Evolutionary conservation across 139 green algal genomes (phyloP).

Genomic region (Trebouxia sp.): DNA sequence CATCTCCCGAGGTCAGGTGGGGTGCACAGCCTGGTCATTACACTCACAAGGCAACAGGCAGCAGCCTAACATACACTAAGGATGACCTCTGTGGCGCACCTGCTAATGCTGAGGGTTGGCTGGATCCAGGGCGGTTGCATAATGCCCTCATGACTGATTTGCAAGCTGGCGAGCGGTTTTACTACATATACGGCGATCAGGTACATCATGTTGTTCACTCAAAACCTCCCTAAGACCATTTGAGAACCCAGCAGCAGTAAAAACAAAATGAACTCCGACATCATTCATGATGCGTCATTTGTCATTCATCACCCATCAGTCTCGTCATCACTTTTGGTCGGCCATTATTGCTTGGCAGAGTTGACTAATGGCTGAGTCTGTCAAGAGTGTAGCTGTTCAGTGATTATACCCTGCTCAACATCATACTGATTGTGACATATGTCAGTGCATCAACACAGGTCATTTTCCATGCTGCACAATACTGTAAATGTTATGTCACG

Average conservation of each 20-base stretch:
- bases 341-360: background rate
- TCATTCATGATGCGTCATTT: background rate
- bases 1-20: conserved; percentile 43
- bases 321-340: background rate
- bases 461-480: too few species aligned
- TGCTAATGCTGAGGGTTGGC: conserved; percentile 57
- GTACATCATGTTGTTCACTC: conserved; percentile 17
- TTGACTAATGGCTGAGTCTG: background rate
- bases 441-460: too few species aligned
- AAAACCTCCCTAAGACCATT: background rate
- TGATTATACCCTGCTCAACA: too few species aligned
- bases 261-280: background rate
- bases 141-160: conserved; percentile 56
- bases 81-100: conserved; percentile 25
- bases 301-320: background rate
- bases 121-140: conserved; percentile 65
- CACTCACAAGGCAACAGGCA: conserved; percentile 7
- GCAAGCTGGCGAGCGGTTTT: conserved; percentile 52
- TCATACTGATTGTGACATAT: too few species aligned
- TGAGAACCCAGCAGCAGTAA: background rate
- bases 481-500: too few species aligned
- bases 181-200: conserved; percentile 67
- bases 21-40: conserved; percentile 41
- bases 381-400: background rate
- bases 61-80: conserved; percentile 48